Evolutionary conservation across 2,329 filamentous ascomycete genomes (phyloP).

Genomic region (Neofusicoccum sp.): DNA sequence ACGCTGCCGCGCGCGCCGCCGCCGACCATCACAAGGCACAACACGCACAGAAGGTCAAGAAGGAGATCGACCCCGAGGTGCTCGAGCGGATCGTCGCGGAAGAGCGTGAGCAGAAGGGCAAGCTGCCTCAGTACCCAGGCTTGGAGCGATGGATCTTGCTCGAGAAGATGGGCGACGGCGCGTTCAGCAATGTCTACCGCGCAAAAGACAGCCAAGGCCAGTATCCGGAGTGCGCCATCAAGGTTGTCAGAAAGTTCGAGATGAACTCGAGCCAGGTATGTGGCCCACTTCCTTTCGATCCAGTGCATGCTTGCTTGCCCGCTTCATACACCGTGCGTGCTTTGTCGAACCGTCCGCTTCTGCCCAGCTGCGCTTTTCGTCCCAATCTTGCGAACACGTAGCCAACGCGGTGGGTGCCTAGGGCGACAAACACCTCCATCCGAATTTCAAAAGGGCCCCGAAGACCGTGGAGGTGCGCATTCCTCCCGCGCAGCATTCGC

Average conservation of each 20-base stretch:
- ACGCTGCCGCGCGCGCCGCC: constrained; percentile 64
- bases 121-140: constrained; percentile 83
- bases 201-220: constrained; percentile 75
- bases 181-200: constrained; percentile 97
- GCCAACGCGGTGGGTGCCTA: constrained; percentile 61
- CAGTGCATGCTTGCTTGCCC: constrained; percentile 1
- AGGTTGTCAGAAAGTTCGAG: constrained; percentile 97
- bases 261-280: constrained; percentile 99
- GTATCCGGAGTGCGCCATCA: constrained; percentile 87
- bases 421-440: constrained; percentile 91
- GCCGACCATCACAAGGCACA: constrained; percentile 63
- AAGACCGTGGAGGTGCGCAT: constrained; percentile 94
- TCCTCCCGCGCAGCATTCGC: constrained; percentile 26
- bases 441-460: constrained; percentile 84
- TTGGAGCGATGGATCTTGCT: constrained; percentile 82
- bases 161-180: constrained; percentile 98
- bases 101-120: constrained; percentile 82
- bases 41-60: constrained; percentile 48
- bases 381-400: constrained; percentile 39
- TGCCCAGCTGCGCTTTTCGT: constrained; percentile 28
- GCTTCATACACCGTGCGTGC: constrained; percentile 20
- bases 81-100: constrained; percentile 87
- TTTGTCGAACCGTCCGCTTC: constrained; percentile 22
- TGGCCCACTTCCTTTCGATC: constrained; percentile 42
- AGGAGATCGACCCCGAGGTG: constrained; percentile 62